These are phyloP conservation scores for Plectranthus barbatus DNA, from an alignment of 257 asterid genomes.

Conservation along the genomic window DNA sequence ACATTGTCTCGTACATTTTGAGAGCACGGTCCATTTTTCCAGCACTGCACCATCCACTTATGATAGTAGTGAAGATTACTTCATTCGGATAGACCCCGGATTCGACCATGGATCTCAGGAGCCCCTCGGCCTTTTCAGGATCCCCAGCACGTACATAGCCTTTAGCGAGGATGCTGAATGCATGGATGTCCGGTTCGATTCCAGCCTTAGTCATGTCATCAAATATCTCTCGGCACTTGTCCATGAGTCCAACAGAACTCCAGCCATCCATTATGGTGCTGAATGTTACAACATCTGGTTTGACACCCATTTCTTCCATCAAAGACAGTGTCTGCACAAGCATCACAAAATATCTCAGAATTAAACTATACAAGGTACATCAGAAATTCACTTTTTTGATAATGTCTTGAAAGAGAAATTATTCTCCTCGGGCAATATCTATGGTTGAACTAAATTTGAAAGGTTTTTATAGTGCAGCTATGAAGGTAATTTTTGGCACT, in stretches of 20 bases:
- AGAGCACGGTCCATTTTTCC: conserved; percentile 72
- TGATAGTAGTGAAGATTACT: conserved; percentile 84
- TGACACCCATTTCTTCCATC: conserved; percentile 80
- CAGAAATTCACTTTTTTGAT: background rate
- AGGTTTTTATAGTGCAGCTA: background rate
- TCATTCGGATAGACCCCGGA: conserved; percentile 64
- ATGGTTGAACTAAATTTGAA: background rate
- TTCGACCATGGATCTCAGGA: conserved; percentile 43
- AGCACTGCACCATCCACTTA: conserved; percentile 92
- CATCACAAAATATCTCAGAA: background rate
- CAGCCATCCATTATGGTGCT: conserved; percentile 95
- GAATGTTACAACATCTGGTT: conserved; percentile 83
- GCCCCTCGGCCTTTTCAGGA: conserved; percentile 64
- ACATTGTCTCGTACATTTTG: conserved; percentile 49
- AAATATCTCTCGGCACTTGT: conserved; percentile 68
- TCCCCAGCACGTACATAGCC: conserved; percentile 79
- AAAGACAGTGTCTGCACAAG: conserved; percentile 44
- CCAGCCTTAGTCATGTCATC: conserved; percentile 65
- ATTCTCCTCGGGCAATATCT: background rate
- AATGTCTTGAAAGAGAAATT: background rate
- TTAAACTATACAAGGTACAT: background rate
- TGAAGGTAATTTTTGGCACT: background rate
- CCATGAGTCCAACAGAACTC: conserved; percentile 83
- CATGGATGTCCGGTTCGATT: conserved; percentile 70
- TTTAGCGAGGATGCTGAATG: conserved; percentile 92